Conservation (phyloP, 1,284 basidiomycete genomes). For the Tylopilus sp. region DNA sequence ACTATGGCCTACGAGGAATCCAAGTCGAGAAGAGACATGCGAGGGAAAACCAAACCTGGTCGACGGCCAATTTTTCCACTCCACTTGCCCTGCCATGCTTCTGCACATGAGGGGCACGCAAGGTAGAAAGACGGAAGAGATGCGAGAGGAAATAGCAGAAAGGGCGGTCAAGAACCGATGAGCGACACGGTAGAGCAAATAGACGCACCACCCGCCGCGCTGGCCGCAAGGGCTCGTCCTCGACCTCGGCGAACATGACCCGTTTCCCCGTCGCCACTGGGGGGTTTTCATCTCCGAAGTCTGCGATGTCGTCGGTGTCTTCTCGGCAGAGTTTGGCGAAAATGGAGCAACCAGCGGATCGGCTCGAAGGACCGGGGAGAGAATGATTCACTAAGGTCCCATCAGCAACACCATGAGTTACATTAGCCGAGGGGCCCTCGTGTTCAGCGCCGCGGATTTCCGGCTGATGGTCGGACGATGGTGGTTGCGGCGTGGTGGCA, state of each 20-base stretch:
- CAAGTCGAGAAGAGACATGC: not conserved
- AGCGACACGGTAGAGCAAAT: not conserved
- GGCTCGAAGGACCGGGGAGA: constrained; percentile 15
- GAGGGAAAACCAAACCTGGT: constrained; percentile 24
- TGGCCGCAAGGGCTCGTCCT: constrained; percentile 24
- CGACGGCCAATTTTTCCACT: constrained; percentile 12
- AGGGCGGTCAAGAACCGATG: constrained; percentile 1
- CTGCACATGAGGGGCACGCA: constrained; percentile 10
- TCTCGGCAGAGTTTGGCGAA: constrained; percentile 28
- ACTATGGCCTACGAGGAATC: constrained; percentile 5
- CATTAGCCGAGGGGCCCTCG: constrained; percentile 10
- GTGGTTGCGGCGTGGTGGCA: constrained; percentile 11
- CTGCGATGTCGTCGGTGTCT: constrained; percentile 31
- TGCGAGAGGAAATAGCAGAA: not conserved
- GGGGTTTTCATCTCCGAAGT: constrained; percentile 20
- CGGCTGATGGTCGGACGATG: constrained; percentile 15
- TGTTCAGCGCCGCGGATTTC: constrained; percentile 20
- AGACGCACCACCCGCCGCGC: constrained; percentile 28
- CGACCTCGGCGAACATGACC: constrained; percentile 23
- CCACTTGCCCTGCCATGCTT: constrained; percentile 22
- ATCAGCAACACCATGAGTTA: constrained; percentile 8
- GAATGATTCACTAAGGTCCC: constrained; percentile 13
- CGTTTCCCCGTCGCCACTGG: constrained; percentile 26
- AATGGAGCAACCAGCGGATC: constrained; percentile 21
- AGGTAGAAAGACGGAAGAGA: not conserved